Base-by-base conservation (phyloP, 2,329 filamentous ascomycete genomes). In the Phyllosticta paracitricarpa region DNA sequence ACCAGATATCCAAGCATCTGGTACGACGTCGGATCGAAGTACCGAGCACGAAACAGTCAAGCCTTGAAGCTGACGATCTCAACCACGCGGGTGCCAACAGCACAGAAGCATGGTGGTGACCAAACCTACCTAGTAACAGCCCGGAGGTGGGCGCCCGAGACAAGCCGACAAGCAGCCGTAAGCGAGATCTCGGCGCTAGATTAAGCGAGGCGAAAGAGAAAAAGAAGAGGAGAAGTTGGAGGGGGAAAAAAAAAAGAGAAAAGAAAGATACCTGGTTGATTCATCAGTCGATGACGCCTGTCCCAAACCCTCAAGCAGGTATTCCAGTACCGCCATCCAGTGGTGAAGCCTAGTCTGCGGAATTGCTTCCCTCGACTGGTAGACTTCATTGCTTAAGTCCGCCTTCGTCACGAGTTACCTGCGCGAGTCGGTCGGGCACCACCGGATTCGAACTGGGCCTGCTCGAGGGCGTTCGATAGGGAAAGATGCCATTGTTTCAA, bases 391-490 rank as follows among this genome's bases (percentile, higher is more conserved):
- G 73, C 73, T 75, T 73, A 75, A 67, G 71, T 68, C 67, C 72
- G 66, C 68, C 71, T 72, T 59, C 72, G 73, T 74, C 73, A 66
- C 66, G 65, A 66, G 72, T 74, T 75, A 74, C 73, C 73, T 66
- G 63, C 66, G 66, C 67, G 73, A 74, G 73, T 75, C 71, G 69
- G 68, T 66, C 61, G 67, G 65, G 69, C 71, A 72, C 72, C 72
- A 73, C 67, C 67, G 68, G 72, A 73, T 71, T 75, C 73, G 73
- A 74, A 74, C 72, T 71, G 72, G 73, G 72, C 73, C 73, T 72
- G 57, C 61, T 40, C 52, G 40, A 14, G n/a, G 53, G 57, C 52
- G 40, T 10, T 59, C 30, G 12, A 28, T 56, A 62, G 61, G 57
- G 61, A 58, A 62, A 62, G 61, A 59, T 19, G 56, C 33, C 54